Base-by-base conservation (phyloP, 352 stramenopile species). In the Plasmopara halstedii region DNA sequence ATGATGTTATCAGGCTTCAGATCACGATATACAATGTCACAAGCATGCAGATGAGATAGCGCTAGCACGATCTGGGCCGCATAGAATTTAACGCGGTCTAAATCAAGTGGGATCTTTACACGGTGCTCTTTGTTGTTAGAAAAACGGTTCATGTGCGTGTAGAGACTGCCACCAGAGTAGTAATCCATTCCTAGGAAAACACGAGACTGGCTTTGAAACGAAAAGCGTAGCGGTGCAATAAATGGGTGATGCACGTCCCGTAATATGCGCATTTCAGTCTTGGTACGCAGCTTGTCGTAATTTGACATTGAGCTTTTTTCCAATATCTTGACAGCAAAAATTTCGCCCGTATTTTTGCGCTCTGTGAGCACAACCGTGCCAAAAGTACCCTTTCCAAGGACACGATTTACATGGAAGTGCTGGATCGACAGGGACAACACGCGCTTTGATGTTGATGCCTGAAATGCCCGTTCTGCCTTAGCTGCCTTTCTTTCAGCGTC, bases 1-100 rank as follows among this genome's bases (percentile, higher is more conserved):
- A 97, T 94, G 38, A 97, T 87, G 61, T 98, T 98, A 54, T 97
- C 90, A 2, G 94, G 94, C 50, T 98, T 98, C 17, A 98, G 58
- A 49, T 98, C 94, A 42, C 87, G 81, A 63, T 98, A 97, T 10
- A 98, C 85, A 58, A 98, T 96, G 65, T 97, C 86, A 42, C 82
- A 91, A 9, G 85, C 77, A 59, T 98, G 91, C 13, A 97, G 43
- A 53, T 96, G 86, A 27, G 80, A 93, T 23, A 97, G 67, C 21
- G 83, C 91, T 0, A 96, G 64, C 27, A 91, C 77, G 43, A 97
- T 95, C 69, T 97, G 90, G 36, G 91, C 89, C 7, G 77, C 67
- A 60, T 97, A 97, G 42, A 97, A 93, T 36, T 75, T 83, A 11
- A 93, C 82, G 21, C 86, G 82, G 29, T 56, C 53, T 23, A 90